A percentile compares a stretch with the other conserved stretches of the same genome.
Evolutionary conservation across 371 early-diverging fungal genomes (phyloP).

Genomic region (Phascolomyces articulosus): DNA sequence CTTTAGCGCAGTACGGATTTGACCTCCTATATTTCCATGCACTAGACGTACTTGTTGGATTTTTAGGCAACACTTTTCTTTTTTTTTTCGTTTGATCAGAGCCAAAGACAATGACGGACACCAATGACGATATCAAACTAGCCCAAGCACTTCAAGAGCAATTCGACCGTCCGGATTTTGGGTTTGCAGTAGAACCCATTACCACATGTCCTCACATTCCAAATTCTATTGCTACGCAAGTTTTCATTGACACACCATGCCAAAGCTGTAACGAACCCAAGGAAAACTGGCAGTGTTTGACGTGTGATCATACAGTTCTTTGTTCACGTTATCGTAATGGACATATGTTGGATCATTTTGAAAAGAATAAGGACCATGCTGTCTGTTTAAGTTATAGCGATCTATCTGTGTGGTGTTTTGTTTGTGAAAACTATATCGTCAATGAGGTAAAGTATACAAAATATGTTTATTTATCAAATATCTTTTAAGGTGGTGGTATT

Average conservation of each 20-base stretch:
- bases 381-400: conserved; percentile 35
- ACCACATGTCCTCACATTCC: conserved; percentile 32
- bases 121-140: neutral
- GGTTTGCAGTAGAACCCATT: conserved; percentile 27
- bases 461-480: no score
- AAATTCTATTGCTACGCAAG: neutral
- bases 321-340: conserved; percentile 32
- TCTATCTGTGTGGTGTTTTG: conserved; percentile 34
- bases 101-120: no score
- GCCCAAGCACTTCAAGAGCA: conserved; percentile 6
- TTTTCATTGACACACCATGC: conserved; percentile 12
- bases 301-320: conserved; percentile 18
- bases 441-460: conserved; percentile 18
- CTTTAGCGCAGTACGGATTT: no score
- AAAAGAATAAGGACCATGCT: conserved; percentile 12
- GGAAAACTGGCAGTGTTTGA: conserved; percentile 38
- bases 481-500: no score
- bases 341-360: conserved; percentile 27
- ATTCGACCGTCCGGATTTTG: conserved; percentile 7
- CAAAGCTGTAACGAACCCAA: conserved; percentile 16
- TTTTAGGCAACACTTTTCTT: no score
- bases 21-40: no score
- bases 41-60: no score
- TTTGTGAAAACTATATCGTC: conserved; percentile 26
- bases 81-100: no score